phyloP scores from a whole-genome alignment of 306 rosid species.

The Cicer pinnatifidum region DNA sequence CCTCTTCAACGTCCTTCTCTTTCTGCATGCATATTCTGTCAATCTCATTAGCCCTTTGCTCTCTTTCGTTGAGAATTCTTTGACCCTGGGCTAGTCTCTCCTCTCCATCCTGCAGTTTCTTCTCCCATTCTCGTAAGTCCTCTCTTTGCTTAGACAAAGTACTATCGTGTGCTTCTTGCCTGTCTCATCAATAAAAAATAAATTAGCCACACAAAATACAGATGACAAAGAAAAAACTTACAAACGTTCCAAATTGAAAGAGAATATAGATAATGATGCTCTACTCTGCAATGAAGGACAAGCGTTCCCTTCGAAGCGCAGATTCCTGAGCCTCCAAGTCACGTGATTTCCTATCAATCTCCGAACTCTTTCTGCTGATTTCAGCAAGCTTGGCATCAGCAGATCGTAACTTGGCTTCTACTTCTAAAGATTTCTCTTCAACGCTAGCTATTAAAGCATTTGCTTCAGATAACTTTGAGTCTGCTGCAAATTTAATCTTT shows the following conservation, averaged over 20 bases:
- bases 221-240: slow-evolving; percentile 13
- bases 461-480: slow-evolving; percentile 90
- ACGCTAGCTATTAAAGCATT: slow-evolving; percentile 79
- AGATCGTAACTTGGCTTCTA: slow-evolving; percentile 78
- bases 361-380: slow-evolving; percentile 77
- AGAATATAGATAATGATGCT: slow-evolving; percentile 16
- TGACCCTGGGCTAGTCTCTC: slow-evolving; percentile 91
- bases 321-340: slow-evolving; percentile 81
- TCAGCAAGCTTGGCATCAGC: slow-evolving; percentile 96
- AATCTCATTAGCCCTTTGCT: slow-evolving; percentile 85
- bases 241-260: slow-evolving; percentile 11
- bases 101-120: slow-evolving; percentile 85
- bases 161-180: slow-evolving; percentile 73
- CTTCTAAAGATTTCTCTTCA: slow-evolving; percentile 90
- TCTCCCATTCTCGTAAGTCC: slow-evolving; percentile 94
- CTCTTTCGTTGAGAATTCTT: slow-evolving; percentile 84
- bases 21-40: slow-evolving; percentile 76
- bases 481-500: slow-evolving; percentile 77
- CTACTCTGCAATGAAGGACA: slow-evolving; percentile 82
- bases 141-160: slow-evolving; percentile 80
- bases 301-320: slow-evolving; percentile 68
- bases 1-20: slow-evolving; percentile 84
- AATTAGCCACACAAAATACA: slow-evolving; percentile 18
- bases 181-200: slow-evolving; percentile 47
- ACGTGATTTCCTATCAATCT: slow-evolving; percentile 74